phyloP scores from a whole-genome alignment of 2,329 filamentous ascomycete genomes.

The Juglanconis sp. region DNA sequence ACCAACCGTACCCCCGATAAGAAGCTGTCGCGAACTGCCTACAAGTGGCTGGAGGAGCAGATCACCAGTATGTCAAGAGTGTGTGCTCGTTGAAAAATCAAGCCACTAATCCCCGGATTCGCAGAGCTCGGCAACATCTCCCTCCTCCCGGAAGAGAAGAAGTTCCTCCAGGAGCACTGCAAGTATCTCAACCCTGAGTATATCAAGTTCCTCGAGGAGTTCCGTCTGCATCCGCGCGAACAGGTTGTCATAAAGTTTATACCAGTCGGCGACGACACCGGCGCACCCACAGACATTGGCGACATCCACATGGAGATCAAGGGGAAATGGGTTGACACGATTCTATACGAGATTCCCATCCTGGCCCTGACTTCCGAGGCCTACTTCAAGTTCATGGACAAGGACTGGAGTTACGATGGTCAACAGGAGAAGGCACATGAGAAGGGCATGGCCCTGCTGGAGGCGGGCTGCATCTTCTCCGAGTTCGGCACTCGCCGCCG shows the following conservation, averaged over 20 bases:
- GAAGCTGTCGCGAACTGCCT: slow-evolving; percentile 80
- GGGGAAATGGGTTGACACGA: slow-evolving; percentile 89
- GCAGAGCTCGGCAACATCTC: slow-evolving; percentile 78
- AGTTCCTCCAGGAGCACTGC: slow-evolving; percentile 75
- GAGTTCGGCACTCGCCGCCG: slow-evolving; percentile 90
- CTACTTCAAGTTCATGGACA: slow-evolving; percentile 96
- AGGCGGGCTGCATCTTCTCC: slow-evolving; percentile 83
- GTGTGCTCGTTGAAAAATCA: slow-evolving; percentile 1
- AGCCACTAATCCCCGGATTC: not conserved
- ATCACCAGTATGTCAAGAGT: slow-evolving; percentile 62
- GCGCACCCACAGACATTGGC: slow-evolving; percentile 64
- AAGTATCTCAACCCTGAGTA: slow-evolving; percentile 76
- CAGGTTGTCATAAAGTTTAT: slow-evolving; percentile 73
- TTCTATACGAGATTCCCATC: slow-evolving; percentile 95
- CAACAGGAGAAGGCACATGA: slow-evolving; percentile 81
- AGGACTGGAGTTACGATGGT: slow-evolving; percentile 82
- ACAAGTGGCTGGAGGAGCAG: slow-evolving; percentile 80
- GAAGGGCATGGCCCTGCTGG: slow-evolving; percentile 75
- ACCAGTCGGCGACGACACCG: slow-evolving; percentile 52
- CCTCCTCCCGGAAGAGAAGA: slow-evolving; percentile 74
- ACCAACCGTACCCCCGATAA: slow-evolving; percentile 95
- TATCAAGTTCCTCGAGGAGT: slow-evolving; percentile 75
- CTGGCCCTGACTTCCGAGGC: slow-evolving; percentile 90
- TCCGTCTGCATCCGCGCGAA: slow-evolving; percentile 75
- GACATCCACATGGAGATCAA: slow-evolving; percentile 74